Evolutionary conservation across 106 monocot genomes (phyloP).

Genomic region (Platanthera zijinensis): DNA sequence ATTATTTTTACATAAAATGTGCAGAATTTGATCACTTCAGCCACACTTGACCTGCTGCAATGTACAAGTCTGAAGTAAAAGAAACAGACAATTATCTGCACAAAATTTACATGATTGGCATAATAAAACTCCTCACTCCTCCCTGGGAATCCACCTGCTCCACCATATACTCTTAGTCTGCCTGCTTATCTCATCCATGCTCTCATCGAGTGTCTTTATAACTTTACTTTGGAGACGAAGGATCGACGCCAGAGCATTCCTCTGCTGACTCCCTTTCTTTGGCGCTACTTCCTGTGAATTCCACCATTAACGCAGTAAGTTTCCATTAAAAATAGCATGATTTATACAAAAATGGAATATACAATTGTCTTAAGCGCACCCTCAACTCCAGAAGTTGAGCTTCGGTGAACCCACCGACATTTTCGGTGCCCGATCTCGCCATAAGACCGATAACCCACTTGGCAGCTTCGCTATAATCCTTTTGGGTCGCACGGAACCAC

Average conservation of each 20-base stretch:
- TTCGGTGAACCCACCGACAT: constrained; percentile 86
- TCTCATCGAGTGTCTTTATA: constrained; percentile 62
- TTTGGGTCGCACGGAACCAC: constrained; percentile 79
- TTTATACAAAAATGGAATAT: neutral
- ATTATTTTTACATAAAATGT: no score
- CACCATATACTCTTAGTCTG: constrained; percentile 85
- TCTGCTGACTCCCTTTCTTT: constrained; percentile 44
- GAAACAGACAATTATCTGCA: constrained; percentile 4
- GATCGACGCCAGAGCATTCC: constrained; percentile 71
- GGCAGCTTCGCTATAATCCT: constrained; percentile 87
- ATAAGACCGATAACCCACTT: constrained; percentile 70
- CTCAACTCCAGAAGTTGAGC: constrained; percentile 79
- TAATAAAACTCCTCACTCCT: constrained; percentile 35
- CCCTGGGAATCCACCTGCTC: constrained; percentile 87
- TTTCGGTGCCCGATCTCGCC: constrained; percentile 74
- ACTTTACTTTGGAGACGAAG: constrained; percentile 85
- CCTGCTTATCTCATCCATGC: constrained; percentile 69
- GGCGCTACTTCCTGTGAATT: constrained; percentile 58
- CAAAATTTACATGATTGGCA: constrained; percentile 1
- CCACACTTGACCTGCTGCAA: neutral
- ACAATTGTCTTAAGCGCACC: constrained; percentile 19
- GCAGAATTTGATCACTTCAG: neutral
- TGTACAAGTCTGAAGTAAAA: neutral
- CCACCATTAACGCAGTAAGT: neutral
- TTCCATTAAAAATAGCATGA: neutral